Conservation (phyloP, 805 yeast species). For the Vanderwaltozyma verrucispora region DNA sequence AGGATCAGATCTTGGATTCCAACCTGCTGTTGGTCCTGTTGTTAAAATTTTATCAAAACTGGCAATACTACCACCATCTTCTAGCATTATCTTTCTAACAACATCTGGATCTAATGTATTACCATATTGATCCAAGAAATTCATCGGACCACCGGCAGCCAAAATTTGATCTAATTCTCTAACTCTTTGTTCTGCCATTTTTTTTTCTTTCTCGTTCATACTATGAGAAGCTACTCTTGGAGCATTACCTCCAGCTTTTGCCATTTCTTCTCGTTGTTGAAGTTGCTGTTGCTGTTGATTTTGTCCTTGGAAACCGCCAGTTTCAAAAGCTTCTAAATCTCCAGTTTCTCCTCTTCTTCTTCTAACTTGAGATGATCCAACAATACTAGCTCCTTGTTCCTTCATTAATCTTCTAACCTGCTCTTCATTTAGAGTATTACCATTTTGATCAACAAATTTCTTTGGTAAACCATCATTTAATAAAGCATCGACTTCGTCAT, state of each 20-base stretch:
- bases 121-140: conserved; percentile 31
- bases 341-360: not conserved
- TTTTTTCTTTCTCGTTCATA: conserved; percentile 5
- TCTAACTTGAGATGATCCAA: conserved; percentile 1
- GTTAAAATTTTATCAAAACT: conserved; percentile 2
- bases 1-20: conserved; percentile 1
- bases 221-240: not conserved
- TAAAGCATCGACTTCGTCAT: not conserved
- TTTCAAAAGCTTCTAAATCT: not conserved
- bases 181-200: conserved; percentile 6
- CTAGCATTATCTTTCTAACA: conserved; percentile 19
- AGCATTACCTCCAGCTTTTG: not conserved
- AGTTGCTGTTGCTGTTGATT: conserved; percentile 1
- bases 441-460: conserved; percentile 4
- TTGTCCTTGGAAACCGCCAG: not conserved
- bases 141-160: conserved; percentile 20
- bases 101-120: conserved; percentile 27
- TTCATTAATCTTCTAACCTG: conserved; percentile 2
- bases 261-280: not conserved
- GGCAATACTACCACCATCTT: conserved; percentile 18
- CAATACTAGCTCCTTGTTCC: conserved; percentile 3
- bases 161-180: conserved; percentile 13
- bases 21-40: not conserved
- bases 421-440: conserved; percentile 1
- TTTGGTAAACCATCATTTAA: conserved; percentile 2